phyloP scores from a whole-genome alignment of 2,329 filamentous ascomycete genomes.

The Pseudocercospora fijiensis region DNA sequence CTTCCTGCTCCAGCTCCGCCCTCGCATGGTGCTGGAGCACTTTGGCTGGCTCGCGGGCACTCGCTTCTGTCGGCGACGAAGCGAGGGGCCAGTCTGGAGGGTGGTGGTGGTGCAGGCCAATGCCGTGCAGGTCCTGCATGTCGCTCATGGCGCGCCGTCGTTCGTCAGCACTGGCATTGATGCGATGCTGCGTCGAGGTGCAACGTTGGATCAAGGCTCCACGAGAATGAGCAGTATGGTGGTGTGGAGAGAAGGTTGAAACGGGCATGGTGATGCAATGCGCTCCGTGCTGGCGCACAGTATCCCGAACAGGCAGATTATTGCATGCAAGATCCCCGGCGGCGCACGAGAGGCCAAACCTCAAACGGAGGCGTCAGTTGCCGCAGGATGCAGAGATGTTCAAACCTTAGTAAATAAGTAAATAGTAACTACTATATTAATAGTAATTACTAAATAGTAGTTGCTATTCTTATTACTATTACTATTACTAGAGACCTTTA shows the following conservation, averaged over 20 bases:
- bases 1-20: conserved; percentile 23
- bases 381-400: too few relatives aligned
- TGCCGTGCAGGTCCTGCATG: conserved; percentile 35
- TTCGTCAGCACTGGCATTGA: conserved; percentile 32
- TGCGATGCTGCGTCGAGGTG: conserved; percentile 32
- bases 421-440: too few relatives aligned
- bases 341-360: conserved; percentile 3
- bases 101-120: conserved; percentile 33
- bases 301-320: conserved; percentile 20
- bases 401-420: too few relatives aligned
- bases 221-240: conserved; percentile 23
- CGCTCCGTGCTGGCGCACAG: conserved; percentile 21
- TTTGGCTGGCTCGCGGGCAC: conserved; percentile 8
- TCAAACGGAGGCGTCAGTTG: conserved; percentile 3
- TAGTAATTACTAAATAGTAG: too few relatives aligned
- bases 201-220: conserved; percentile 29
- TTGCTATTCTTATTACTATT: too few relatives aligned
- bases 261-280: conserved; percentile 33
- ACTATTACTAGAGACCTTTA: too few relatives aligned
- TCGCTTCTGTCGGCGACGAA: conserved; percentile 5
- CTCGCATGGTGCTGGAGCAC: conserved; percentile 11
- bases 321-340: conserved; percentile 24
- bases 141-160: conserved; percentile 28
- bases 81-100: conserved; percentile 34
- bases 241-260: conserved; percentile 30